Evolutionary conservation across 176 grass and related monocot genomes (phyloP).

Genomic region (Tillandsia fasciculata): DNA sequence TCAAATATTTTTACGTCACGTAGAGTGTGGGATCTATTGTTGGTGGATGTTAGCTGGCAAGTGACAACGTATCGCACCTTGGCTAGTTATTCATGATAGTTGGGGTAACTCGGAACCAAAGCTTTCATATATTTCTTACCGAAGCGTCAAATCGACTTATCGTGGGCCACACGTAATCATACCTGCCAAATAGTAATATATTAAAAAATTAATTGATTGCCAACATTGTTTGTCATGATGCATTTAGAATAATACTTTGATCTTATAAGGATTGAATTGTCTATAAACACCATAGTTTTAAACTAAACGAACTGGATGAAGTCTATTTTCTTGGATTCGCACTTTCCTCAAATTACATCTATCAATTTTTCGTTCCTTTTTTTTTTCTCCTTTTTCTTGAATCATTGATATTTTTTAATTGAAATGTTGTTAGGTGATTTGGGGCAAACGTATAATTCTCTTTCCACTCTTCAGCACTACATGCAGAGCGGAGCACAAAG

Average conservation of each 20-base stretch:
- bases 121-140: neutral
- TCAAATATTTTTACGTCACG: too few species aligned
- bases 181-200: neutral
- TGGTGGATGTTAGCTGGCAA: too few species aligned
- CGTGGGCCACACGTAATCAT: neutral
- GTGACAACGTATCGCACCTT: too few species aligned
- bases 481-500: conserved; percentile 56
- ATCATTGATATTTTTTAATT: too few species aligned
- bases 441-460: conserved; percentile 94
- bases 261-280: neutral
- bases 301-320: too few species aligned
- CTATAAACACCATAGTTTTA: too few species aligned
- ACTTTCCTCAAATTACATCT: neutral
- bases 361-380: neutral
- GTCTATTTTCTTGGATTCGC: too few species aligned
- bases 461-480: conserved; percentile 93
- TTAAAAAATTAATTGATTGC: neutral
- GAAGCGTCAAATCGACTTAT: neutral
- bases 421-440: conserved; percentile 56
- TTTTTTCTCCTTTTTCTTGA: too few species aligned
- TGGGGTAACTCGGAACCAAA: neutral
- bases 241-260: neutral
- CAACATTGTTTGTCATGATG: neutral
- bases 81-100: neutral
- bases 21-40: too few species aligned